Conservation (phyloP, 2,329 filamentous ascomycete genomes). For the Neurospora sp. region DNA sequence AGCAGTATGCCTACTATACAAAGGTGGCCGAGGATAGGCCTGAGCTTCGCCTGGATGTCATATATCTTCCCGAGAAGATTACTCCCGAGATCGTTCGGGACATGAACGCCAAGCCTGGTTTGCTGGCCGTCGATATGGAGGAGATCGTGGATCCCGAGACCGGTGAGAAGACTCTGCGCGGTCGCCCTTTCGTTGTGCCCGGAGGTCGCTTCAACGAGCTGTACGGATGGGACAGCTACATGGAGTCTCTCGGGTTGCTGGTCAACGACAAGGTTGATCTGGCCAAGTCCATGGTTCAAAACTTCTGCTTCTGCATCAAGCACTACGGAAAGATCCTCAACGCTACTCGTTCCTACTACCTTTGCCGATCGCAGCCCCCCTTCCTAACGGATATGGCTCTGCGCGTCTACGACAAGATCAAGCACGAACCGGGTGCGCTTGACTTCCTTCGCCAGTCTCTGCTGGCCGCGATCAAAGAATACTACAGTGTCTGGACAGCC, state of each 20-base stretch:
- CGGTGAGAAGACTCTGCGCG: constrained; percentile 60
- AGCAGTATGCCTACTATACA: constrained; percentile 84
- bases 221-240: constrained; percentile 99
- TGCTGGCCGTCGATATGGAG: constrained; percentile 85
- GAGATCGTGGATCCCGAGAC: constrained; percentile 58
- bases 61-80: constrained; percentile 65
- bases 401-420: constrained; percentile 87
- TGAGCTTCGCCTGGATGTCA: constrained; percentile 79
- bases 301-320: constrained; percentile 97
- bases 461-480: constrained; percentile 93
- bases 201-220: constrained; percentile 96
- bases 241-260: constrained; percentile 86
- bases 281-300: constrained; percentile 87
- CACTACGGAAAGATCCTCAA: constrained; percentile 99
- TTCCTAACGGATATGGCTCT: constrained; percentile 97
- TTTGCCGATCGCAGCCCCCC: constrained; percentile 86
- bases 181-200: constrained; percentile 92
- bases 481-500: constrained; percentile 78
- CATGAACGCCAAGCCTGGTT: constrained; percentile 78
- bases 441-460: constrained; percentile 76
- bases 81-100: constrained; percentile 73
- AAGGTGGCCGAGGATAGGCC: constrained; percentile 69
- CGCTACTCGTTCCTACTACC: constrained; percentile 91
- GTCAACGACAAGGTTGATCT: constrained; percentile 77
- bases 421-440: constrained; percentile 67